Base-by-base conservation (phyloP, 192 early-diverging fungal genomes). In the Haplosporangium gracile region DNA sequence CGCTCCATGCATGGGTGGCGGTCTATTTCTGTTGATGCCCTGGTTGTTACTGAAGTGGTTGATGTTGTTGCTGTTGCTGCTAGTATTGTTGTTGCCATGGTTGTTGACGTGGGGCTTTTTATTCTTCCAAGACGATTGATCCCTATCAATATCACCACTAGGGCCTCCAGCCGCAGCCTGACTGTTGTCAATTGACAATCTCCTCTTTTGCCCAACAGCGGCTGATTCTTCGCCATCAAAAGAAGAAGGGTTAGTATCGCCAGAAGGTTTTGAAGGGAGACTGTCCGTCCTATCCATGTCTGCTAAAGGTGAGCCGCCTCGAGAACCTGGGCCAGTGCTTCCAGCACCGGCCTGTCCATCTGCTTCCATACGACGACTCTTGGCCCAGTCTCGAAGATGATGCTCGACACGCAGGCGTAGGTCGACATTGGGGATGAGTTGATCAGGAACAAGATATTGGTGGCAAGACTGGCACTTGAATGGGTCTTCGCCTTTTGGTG, bases 401-500 rank as follows among this genome's bases (percentile, higher is more conserved):
- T 85, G 65, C 22, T 93, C 92, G 11, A 94, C 94, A 16, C 88
- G 86, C 63, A 82, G 78, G 22, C 93, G 89, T 39, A 93, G 76
- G 20, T 82, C 78, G 47, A 87, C 79, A 77, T 93, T 89, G 0
- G 91, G 79, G 24, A 90, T 77, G 20, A 95, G 88, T 18, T 91
- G 82, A 83, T 94, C 94, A 10, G 93, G 93, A 2, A 88, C 84
- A 70, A 89, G 89, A 39, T 88, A 71, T 40, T 82, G 34, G 55
- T 74, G 47, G 75, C 94, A 95, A 42, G 85, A 75, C 47, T 92
- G 94, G 75, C 94, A 95, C 53, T 90, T 88, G 81, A 93, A 90
- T 13, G 87, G 83, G 38, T 89, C 85, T 70, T 88, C 88, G 39
- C 76, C 86, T 65, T 94, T 90, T 51, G 82, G 83, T 57, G 85